Evolutionary conservation across 1,139 yeast genomes (phyloP), one percentile per base, ranked within the genome.

Genomic region (Geotrichum bryndzae): DNA sequence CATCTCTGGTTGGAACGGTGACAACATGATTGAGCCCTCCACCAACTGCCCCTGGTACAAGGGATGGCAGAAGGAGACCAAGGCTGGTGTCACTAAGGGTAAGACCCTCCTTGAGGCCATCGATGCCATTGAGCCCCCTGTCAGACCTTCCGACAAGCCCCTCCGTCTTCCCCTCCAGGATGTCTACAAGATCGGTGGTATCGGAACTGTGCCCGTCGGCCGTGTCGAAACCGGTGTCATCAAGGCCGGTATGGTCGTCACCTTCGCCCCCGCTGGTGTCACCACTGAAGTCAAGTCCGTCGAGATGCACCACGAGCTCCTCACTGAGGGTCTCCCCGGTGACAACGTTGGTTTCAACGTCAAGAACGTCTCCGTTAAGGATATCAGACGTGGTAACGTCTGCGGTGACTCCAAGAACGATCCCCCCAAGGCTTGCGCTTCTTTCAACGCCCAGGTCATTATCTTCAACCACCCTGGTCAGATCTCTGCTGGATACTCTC

Each of bases 281-380:
- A 87, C 95, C 80, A 88, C 95, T 78, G 95, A 88, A 82, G 95
- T 88, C 79, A 88, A 88, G 84, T 88, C 95, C 81, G 94, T 88
- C 74, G 95, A 88, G 84, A 88, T 88, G 95, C 95, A 88, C 82
- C 95, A 88, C 88, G 94, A 88, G 82, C 88, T 84, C 79, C 85
- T 88, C 79, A 79, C 79, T 71, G 87, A 86, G 81, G 95, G 94
- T 87, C 77, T 84, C 67, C 95, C 95, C 83, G 95, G 95, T 87
- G 95, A 88, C 90, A 88, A 88, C 79, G 95, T 88, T 76, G 95
- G 96, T 78, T 88, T 88, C 94, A 88, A 88, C 87, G 92, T 88
- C 79, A 88, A 88, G 91, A 88, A 88, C 83, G 95, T 88, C 77
- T 88, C 95, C 80, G 94, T 88, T 73, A 88, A 88, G 88, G 96